Conservation (phyloP, 2,329 filamentous ascomycete genomes). For the Sordariomycetes sp. region DNA sequence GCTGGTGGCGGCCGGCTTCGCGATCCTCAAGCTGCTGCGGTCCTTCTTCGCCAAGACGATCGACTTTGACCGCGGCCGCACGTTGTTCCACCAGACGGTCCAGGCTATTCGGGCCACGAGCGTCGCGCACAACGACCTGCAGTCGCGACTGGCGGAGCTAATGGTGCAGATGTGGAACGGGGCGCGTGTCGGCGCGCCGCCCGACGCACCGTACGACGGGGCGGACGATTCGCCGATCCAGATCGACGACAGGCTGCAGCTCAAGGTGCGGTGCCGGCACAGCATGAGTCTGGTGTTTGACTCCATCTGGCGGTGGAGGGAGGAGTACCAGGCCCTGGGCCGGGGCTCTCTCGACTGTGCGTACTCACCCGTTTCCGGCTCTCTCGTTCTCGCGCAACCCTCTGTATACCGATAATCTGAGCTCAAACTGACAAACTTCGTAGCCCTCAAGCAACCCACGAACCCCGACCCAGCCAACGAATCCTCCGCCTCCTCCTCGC, state of each 20-base stretch:
- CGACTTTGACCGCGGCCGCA: constrained; percentile 53
- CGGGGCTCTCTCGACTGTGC: constrained; percentile 59
- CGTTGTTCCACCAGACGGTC: constrained; percentile 59
- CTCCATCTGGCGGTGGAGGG: constrained; percentile 75
- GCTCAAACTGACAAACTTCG: background rate
- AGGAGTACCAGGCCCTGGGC: constrained; percentile 61
- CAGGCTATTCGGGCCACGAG: constrained; percentile 58
- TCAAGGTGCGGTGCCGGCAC: constrained; percentile 72
- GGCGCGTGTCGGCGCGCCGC: constrained; percentile 36
- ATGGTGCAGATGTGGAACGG: constrained; percentile 80
- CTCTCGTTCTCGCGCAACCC: background rate
- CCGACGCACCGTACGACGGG: constrained; percentile 28
- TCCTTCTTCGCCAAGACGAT: constrained; percentile 65
- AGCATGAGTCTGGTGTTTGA: constrained; percentile 80
- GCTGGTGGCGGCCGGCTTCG: constrained; percentile 69
- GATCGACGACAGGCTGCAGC: constrained; percentile 59
- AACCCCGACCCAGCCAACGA: constrained; percentile 69
- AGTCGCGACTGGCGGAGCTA: constrained; percentile 69
- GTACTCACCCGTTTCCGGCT: constrained; percentile 13
- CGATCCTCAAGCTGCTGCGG: constrained; percentile 64
- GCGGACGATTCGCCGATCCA: constrained; percentile 34
- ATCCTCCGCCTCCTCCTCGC: constrained; percentile 55
- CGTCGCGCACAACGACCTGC: constrained; percentile 64
- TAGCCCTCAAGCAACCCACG: constrained; percentile 61
- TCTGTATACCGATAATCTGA: background rate